Base-by-base conservation (phyloP, 1,139 yeast species). In the Sugiyamaella japonica region DNA sequence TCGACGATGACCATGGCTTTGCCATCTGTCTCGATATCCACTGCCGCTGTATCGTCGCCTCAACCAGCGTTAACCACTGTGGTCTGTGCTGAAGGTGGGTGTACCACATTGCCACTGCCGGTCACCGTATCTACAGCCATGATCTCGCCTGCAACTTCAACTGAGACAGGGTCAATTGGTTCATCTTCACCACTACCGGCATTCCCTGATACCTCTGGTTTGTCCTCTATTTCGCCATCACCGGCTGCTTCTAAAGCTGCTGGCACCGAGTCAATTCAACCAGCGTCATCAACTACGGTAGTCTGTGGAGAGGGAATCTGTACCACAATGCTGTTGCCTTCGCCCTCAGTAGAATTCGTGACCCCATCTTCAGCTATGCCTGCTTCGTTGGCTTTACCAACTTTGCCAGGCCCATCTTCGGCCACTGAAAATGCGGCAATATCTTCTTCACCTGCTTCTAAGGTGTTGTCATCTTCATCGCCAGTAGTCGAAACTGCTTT, bases 91-190 rank as follows among this genome's bases (percentile, higher is more conserved):
- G 47, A 40, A 16, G 53, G 50, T 5, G 16, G n/a, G 12, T 53
- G 56, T 36, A 48, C 56, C 12, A 53, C 56, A 12, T 38, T 53
- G 50, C 52, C 47, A 43, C 6, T n/a, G 7, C 20, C 48, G n/a
- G 17, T 4, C 2, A 15, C 50, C 23, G 42, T 38, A 7, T 16
- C 47, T 7, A 4, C 25, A 12, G 3, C 32, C 20, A n/a, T 31
- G 13, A 20, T 7, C n/a, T 13, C 48, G n/a, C n/a, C 42, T 20
- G 25, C 6, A 20, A 20, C 25, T 6, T 3, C 25, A 20, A 3
- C 25, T 20, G 25, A 3, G 6, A 20, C 25, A 20, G 25, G 25
- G 25, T 20, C 25, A 20, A 20, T 6, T 20, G 25, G 25, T 1
- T 20, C 50, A 9, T 12, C 43, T 16, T 41, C 48, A 47, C 8